phyloP scores from a whole-genome alignment of 2,329 filamentous ascomycete species.

The Ceratocystiopsis minuta region DNA sequence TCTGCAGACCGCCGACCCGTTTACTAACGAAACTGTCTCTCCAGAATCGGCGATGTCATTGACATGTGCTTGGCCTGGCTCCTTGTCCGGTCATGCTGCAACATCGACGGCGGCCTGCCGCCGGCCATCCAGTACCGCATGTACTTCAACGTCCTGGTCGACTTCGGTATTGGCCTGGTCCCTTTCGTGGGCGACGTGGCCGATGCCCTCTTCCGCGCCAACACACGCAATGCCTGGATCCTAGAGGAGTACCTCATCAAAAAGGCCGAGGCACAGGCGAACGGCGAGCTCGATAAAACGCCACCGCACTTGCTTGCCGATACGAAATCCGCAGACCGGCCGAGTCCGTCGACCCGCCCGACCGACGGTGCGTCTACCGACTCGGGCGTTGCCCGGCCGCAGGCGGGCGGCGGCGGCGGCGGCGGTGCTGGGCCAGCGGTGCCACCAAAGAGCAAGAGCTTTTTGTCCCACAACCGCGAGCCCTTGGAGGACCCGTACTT shows the following conservation, averaged over 20 bases:
- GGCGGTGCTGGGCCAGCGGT: neutral
- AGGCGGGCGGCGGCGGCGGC: neutral
- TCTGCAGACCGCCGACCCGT: too few relatives aligned
- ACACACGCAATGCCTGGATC: conserved; percentile 52
- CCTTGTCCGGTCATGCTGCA: conserved; percentile 53
- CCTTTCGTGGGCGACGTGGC: conserved; percentile 60
- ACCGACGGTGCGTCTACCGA: too few relatives aligned
- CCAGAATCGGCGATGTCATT: conserved; percentile 53
- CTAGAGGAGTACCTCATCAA: conserved; percentile 41
- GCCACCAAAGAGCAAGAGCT: neutral
- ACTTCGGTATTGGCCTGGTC: conserved; percentile 56
- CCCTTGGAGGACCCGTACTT: neutral
- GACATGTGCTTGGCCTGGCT: conserved; percentile 59
- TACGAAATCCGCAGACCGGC: too few relatives aligned
- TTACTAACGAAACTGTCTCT: neutral
- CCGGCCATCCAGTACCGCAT: conserved; percentile 44
- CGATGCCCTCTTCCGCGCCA: conserved; percentile 57
- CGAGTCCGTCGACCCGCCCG: too few relatives aligned
- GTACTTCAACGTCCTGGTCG: conserved; percentile 60
- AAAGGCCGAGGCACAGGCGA: conserved; percentile 39
- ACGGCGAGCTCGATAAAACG: conserved; percentile 2
- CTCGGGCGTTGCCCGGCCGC: too few relatives aligned
- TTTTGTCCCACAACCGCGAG: neutral
- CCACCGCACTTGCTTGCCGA: too few relatives aligned
- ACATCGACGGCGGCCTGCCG: conserved; percentile 62